Evolutionary conservation across 352 stramenopile genomes (phyloP).

Genomic region (Pelagophyceae sp.): DNA sequence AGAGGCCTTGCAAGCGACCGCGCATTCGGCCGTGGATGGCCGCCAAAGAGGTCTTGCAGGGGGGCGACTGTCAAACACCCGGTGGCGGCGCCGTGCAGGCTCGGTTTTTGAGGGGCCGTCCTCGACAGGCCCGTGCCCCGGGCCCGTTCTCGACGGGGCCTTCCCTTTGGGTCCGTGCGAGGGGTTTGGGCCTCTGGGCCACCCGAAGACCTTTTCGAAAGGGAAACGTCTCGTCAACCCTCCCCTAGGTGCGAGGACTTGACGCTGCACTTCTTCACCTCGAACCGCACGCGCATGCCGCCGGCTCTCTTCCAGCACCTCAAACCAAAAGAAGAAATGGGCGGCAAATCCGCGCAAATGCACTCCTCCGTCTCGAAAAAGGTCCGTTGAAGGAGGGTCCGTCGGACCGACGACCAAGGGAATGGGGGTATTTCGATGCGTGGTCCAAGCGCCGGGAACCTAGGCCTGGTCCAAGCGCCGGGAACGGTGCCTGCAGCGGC

Average conservation of each 20-base stretch:
- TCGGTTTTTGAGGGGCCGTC: no score
- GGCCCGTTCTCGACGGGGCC: no score
- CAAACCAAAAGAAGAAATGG: neutral
- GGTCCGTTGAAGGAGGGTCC: neutral
- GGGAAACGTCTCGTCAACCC: no score
- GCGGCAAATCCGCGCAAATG: neutral
- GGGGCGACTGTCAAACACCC: no score
- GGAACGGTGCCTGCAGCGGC: neutral
- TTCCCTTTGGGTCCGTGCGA: no score
- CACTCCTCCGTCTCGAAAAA: neutral
- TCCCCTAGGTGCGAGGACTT: conserved; percentile 22
- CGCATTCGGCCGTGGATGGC: no score
- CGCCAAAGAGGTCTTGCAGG: no score
- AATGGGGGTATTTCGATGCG: neutral
- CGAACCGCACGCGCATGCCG: neutral
- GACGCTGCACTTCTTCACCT: conserved; percentile 6
- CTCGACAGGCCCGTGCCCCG: no score
- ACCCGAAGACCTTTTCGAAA: no score
- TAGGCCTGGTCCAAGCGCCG: neutral
- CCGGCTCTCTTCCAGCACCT: neutral
- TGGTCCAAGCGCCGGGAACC: neutral
- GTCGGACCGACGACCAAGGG: neutral
- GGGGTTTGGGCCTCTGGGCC: no score
- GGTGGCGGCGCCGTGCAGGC: no score
- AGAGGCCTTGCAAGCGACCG: no score